These are phyloP conservation scores for Harringtonia aguacate DNA, from an alignment of 2,329 filamentous ascomycete genomes.

Conservation along the genomic window DNA sequence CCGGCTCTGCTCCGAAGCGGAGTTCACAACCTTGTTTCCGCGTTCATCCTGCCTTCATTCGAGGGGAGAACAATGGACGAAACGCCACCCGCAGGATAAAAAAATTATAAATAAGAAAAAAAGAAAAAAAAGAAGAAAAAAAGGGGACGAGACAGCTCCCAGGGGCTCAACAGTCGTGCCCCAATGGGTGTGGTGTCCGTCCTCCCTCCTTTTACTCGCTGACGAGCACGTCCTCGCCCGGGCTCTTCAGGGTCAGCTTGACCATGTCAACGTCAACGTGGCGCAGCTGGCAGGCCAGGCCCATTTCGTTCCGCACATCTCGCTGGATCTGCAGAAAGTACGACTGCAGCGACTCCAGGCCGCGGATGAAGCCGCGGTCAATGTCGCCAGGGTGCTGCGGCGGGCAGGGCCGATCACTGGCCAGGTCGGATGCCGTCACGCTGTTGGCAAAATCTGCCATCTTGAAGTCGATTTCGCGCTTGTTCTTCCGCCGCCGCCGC, in stretches of 20 bases:
- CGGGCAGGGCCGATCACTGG: conserved; percentile 57
- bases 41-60: too few species aligned
- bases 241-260: too few species aligned
- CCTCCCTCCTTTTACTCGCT: conserved; percentile 16
- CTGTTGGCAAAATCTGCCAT: conserved; percentile 99
- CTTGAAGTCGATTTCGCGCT: conserved; percentile 73
- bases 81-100: too few species aligned
- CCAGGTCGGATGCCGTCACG: conserved; percentile 73
- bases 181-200: too few species aligned
- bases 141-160: neutral
- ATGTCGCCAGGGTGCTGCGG: conserved; percentile 71
- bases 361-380: conserved; percentile 82
- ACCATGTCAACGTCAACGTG: conserved; percentile 1
- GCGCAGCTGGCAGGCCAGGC: conserved; percentile 20
- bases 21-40: too few species aligned
- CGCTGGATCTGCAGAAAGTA: conserved; percentile 84
- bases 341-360: conserved; percentile 63
- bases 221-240: conserved; percentile 19
- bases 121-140: neutral
- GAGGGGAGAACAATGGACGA: too few species aligned
- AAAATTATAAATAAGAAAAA: neutral
- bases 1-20: too few species aligned
- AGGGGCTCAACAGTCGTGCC: too few species aligned
- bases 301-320: conserved; percentile 53
- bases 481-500: conserved; percentile 32